Conservation (phyloP, 2,329 filamentous ascomycete species). For the Penicillium brevicompactum region DNA sequence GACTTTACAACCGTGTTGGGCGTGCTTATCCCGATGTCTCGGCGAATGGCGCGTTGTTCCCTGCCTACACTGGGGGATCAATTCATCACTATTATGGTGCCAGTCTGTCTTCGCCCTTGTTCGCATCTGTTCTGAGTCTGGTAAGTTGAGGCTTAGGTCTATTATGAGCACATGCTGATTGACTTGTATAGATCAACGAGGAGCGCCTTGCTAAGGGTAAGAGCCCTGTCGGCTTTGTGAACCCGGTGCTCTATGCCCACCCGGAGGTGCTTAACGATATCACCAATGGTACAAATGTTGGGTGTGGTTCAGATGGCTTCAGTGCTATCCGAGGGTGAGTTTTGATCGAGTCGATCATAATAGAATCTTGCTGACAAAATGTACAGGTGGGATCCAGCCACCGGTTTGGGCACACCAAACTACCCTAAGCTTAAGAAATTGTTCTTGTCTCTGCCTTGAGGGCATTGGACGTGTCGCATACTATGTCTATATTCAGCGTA, state of each 20-base stretch:
- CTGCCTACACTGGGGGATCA: slow-evolving; percentile 19
- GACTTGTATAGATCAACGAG: slow-evolving; percentile 47
- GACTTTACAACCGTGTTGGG: slow-evolving; percentile 49
- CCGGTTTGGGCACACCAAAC: slow-evolving; percentile 36
- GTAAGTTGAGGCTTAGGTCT: slow-evolving; percentile 15
- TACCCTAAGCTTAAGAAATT: slow-evolving; percentile 33
- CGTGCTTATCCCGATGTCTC: slow-evolving; percentile 55
- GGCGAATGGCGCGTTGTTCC: slow-evolving; percentile 44
- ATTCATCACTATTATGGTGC: slow-evolving; percentile 29
- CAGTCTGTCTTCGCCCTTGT: slow-evolving; percentile 32
- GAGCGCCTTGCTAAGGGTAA: slow-evolving; percentile 51
- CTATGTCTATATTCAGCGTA: no score
- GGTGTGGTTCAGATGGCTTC: slow-evolving; percentile 32
- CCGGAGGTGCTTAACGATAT: slow-evolving; percentile 45
- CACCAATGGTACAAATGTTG: slow-evolving; percentile 38
- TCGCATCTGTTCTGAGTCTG: slow-evolving; percentile 33
- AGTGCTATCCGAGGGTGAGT: slow-evolving; percentile 27
- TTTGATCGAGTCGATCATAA: not conserved
- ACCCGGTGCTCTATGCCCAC: slow-evolving; percentile 47
- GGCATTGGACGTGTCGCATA: no score
- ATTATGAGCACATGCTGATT: not conserved
- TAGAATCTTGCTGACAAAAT: not conserved
- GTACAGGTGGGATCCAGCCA: slow-evolving; percentile 33
- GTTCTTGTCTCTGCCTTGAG: slow-evolving; percentile 27
- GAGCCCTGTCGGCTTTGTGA: slow-evolving; percentile 54